Evolutionary conservation across 2,329 filamentous ascomycete species (phyloP).

Genomic region (Colletotrichum somersetense): DNA sequence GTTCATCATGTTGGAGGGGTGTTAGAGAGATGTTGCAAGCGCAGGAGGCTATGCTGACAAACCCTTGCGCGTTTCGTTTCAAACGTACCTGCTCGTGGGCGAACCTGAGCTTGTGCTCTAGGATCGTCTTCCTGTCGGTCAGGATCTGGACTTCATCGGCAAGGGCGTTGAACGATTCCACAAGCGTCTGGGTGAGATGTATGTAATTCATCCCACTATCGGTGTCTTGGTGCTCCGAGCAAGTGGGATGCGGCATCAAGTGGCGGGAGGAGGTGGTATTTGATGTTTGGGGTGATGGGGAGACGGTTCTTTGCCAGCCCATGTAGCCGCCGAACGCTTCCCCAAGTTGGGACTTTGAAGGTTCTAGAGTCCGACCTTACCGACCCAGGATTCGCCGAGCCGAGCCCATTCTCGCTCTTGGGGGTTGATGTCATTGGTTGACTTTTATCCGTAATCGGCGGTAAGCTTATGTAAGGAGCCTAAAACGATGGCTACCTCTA

Average conservation of each 20-base stretch:
- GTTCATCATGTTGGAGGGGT: constrained; percentile 55
- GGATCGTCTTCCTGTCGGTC: constrained; percentile 72
- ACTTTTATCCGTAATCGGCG: constrained; percentile 20
- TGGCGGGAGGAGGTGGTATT: constrained; percentile 29
- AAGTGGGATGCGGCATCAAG: constrained; percentile 40
- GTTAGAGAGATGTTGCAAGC: constrained; percentile 28
- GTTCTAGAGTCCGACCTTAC: constrained; percentile 30
- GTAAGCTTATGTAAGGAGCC: constrained; percentile 31
- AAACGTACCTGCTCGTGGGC: constrained; percentile 74
- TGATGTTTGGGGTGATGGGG: constrained; percentile 35
- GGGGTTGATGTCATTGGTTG: constrained; percentile 40
- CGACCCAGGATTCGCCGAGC: constrained; percentile 37
- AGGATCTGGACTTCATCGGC: constrained; percentile 74
- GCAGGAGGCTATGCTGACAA: constrained; percentile 37
- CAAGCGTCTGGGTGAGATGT: constrained; percentile 67
- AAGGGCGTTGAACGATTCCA: constrained; percentile 74
- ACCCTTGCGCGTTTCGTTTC: constrained; percentile 33
- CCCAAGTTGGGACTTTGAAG: constrained; percentile 22
- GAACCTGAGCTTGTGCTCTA: constrained; percentile 76
- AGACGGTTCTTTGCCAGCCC: constrained; percentile 38
- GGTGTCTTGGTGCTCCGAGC: constrained; percentile 37
- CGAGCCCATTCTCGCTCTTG: constrained; percentile 28
- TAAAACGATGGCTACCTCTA: constrained; percentile 20
- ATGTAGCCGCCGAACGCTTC: constrained; percentile 37
- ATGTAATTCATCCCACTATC: constrained; percentile 57